Evolutionary conservation across 306 rosid species (phyloP).

Genomic region (Oxytropis ochrocephala): DNA sequence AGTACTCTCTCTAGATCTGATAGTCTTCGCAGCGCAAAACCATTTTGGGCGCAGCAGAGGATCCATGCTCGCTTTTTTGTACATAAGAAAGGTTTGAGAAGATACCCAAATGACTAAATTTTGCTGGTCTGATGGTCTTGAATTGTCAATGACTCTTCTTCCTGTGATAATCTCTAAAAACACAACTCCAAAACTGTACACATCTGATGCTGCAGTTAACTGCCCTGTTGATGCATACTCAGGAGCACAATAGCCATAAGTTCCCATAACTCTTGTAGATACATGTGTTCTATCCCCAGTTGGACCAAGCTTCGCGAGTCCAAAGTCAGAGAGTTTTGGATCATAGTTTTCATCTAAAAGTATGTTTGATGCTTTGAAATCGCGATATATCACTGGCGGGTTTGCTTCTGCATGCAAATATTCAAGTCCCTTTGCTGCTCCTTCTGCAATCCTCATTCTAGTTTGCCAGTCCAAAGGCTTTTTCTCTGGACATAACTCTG

Average conservation of each 20-base stretch:
- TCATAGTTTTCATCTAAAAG: conserved; percentile 59
- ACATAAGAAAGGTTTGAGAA: neutral
- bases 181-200: conserved; percentile 83
- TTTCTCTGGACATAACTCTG: conserved; percentile 34
- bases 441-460: conserved; percentile 77
- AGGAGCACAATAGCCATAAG: conserved; percentile 96
- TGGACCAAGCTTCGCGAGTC: conserved; percentile 87
- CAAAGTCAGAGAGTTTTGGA: conserved; percentile 87
- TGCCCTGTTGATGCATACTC: conserved; percentile 87
- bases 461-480: conserved; percentile 66
- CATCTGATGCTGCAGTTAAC: conserved; percentile 70
- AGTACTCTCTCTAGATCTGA: too few relatives aligned
- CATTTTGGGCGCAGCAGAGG: too few relatives aligned
- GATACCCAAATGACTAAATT: conserved; percentile 78
- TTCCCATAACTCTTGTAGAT: conserved; percentile 96
- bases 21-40: too few relatives aligned
- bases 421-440: conserved; percentile 86
- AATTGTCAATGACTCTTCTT: conserved; percentile 71
- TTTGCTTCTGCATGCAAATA: conserved; percentile 68
- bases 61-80: too few relatives aligned
- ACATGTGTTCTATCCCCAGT: conserved; percentile 62
- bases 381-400: conserved; percentile 86
- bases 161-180: conserved; percentile 83
- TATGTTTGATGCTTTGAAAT: conserved; percentile 84
- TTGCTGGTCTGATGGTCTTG: conserved; percentile 58